Evolutionary conservation across 2,329 filamentous ascomycete species (phyloP).

Genomic region (Diaporthe vaccinii): DNA sequence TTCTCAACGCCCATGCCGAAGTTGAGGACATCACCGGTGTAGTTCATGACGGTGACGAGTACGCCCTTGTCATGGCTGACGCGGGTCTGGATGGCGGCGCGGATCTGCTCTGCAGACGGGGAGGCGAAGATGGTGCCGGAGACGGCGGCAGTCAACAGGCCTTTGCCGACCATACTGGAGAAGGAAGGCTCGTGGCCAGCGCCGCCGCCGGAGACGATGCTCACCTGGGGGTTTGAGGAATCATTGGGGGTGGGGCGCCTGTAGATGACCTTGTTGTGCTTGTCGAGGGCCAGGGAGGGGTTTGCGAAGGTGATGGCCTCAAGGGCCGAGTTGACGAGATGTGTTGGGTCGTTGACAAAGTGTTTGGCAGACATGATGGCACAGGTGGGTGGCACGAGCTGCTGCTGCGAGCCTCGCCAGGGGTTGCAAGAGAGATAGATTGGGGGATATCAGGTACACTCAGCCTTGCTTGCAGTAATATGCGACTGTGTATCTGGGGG

Average conservation of each 20-base stretch:
- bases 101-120: slow-evolving; percentile 83
- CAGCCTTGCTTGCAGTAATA: slow-evolving; percentile 2
- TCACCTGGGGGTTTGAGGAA: slow-evolving; percentile 73
- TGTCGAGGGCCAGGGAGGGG: slow-evolving; percentile 84
- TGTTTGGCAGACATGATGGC: slow-evolving; percentile 69
- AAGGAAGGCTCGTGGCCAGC: slow-evolving; percentile 93
- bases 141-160: slow-evolving; percentile 84
- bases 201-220: slow-evolving; percentile 89
- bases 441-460: background rate
- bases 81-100: slow-evolving; percentile 78
- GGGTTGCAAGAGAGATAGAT: background rate
- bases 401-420: slow-evolving; percentile 9
- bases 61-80: slow-evolving; percentile 77
- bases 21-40: slow-evolving; percentile 90
- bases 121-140: slow-evolving; percentile 88
- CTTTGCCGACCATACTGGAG: slow-evolving; percentile 84
- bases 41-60: slow-evolving; percentile 95
- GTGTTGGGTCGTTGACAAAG: slow-evolving; percentile 87
- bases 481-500: background rate
- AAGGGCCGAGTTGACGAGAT: slow-evolving; percentile 83
- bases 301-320: slow-evolving; percentile 85
- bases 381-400: background rate
- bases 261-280: slow-evolving; percentile 87
- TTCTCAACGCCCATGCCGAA: slow-evolving; percentile 96
- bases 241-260: slow-evolving; percentile 66